Evolutionary conservation across 2,329 filamentous ascomycete genomes (phyloP).

Genomic region (Hirsutella thompsonii): DNA sequence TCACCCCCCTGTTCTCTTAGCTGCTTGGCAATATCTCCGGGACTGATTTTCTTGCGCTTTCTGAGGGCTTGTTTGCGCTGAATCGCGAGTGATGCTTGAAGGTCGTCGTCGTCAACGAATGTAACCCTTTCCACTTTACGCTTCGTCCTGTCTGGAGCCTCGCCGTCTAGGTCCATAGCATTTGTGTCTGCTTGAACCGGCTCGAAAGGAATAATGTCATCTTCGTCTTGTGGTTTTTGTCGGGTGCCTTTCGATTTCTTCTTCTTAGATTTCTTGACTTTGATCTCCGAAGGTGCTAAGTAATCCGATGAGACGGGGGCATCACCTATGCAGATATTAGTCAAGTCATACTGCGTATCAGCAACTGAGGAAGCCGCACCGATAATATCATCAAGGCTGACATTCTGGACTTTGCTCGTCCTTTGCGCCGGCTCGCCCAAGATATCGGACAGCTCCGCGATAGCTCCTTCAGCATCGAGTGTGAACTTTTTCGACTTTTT

Average conservation of each 20-base stretch:
- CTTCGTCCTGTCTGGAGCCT: conserved; percentile 41
- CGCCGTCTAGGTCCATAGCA: conserved; percentile 66
- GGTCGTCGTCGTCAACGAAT: conserved; percentile 82
- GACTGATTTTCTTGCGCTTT: conserved; percentile 76
- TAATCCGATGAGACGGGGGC: conserved; percentile 60
- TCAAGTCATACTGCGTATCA: neutral
- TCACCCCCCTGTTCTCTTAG: conserved; percentile 52
- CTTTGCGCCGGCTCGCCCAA: conserved; percentile 39
- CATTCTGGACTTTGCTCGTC: conserved; percentile 49
- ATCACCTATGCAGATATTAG: conserved; percentile 8
- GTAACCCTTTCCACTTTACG: conserved; percentile 50
- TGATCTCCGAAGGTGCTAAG: conserved; percentile 72
- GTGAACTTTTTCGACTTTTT: conserved; percentile 86
- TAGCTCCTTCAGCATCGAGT: conserved; percentile 64
- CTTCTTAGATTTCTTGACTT: conserved; percentile 91
- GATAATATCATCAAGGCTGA: conserved; percentile 70
- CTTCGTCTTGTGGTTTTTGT: conserved; percentile 53
- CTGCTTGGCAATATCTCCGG: conserved; percentile 77
- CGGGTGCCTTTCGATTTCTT: conserved; percentile 72
- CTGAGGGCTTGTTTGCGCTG: conserved; percentile 77
- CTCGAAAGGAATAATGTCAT: conserved; percentile 40
- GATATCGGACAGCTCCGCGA: conserved; percentile 47
- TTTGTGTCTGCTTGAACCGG: conserved; percentile 25
- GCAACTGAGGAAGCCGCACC: conserved; percentile 20
- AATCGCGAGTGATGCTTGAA: conserved; percentile 74